Evolutionary conservation across 768 basidiomycete species (phyloP), one percentile per base, ranked within the genome.

Genomic region (Podaxis sp.): DNA sequence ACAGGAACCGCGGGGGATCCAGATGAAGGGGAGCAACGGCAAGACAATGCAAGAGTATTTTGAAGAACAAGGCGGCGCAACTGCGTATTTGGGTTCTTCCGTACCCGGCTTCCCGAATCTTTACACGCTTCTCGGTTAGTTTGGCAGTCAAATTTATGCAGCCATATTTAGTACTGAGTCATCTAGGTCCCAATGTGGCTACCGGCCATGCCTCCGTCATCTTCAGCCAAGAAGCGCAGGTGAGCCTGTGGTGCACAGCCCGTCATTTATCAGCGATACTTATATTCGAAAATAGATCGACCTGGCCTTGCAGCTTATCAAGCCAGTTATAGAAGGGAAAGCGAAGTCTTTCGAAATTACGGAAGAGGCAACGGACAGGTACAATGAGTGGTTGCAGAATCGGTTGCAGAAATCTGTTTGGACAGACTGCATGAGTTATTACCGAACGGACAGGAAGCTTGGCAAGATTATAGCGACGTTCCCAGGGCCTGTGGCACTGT

Each of bases 161-260:
- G 26, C 51, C 59, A 59, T 48, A 57, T 57, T 30, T 22, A 52
- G 59, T 42, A 63, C 57, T 38, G 44, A 38, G 51, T 52, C 36
- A 38, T 64, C 54, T 59, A 84, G 83, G 83, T 0, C 85, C 87
- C 2, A 88, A 88, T 68, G 79, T 80, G 38, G 81, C 80, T 30
- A 77, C 82, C 7, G 86, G 85, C 13, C 86, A 87, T 66, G 82
- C 81, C 8, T 87, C 86, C 26, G 77, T 84, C 39, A 76, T 87
- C 52, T 86, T 83, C 68, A 77, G 76, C 57, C 78, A 83, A 64
- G 86, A 87, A 69, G 74, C 79, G 6, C 84, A 87, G 80, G 85
- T 83, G 49, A 60, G 60, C 28, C 48, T 33, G 46, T 9, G 13
- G 28, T 44, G 42, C 36, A 39, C 39, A 44, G 44, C 60, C 57